Evolutionary conservation across 495 filamentous ascomycete species (phyloP), one percentile per base, ranked within the genome.

Genomic region (Sabuloglossum arenarium): DNA sequence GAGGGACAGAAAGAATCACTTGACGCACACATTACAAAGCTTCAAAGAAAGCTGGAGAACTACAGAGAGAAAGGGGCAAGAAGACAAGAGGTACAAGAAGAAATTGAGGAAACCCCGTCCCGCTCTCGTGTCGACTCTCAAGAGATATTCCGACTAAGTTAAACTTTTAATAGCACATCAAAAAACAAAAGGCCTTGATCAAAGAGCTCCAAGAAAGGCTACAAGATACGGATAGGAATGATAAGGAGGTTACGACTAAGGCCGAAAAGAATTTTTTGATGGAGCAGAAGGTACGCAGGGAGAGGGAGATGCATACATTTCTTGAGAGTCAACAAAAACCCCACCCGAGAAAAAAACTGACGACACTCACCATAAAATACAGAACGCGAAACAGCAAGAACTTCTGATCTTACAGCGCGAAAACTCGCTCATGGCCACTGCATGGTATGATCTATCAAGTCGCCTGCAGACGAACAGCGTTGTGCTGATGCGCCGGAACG

Each of bases 391-490:
- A 39, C 24, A 32, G 21, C 30, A 53, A 39, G 56, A 56, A 56
- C n/a, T 56, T 6, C 30, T 37, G 31, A 83, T 82, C 56, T 73
- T 87, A 46, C 77, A 85, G 64, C 80, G 84, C 57, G 91, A 98
- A 68, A 86, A 88, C 60, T 73, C 71, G 53, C 78, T 97, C 67
- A 87, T 98, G 58, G 73, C 82, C 30, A 88, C 82, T 3, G 89
- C 91, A 11, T 98, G 86, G 86, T 94, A 94, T 68, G 86, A 95
- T 61, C 76, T 96, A 42, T 77, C 86, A 14, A 79, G 76, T 62
- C 75, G 90, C 39, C 66, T 94, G 59, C 89, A 96, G 69, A 88
- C 84, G 68, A 94, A 89, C 68, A 87, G 84, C 60, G 83, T 94
- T 50, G 79, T 84, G 21, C 67, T 88, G 61, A 83, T 78, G 66